These are phyloP conservation scores for Cyathus striatus DNA, from an alignment of 768 basidiomycete genomes.

Conservation along the genomic window DNA sequence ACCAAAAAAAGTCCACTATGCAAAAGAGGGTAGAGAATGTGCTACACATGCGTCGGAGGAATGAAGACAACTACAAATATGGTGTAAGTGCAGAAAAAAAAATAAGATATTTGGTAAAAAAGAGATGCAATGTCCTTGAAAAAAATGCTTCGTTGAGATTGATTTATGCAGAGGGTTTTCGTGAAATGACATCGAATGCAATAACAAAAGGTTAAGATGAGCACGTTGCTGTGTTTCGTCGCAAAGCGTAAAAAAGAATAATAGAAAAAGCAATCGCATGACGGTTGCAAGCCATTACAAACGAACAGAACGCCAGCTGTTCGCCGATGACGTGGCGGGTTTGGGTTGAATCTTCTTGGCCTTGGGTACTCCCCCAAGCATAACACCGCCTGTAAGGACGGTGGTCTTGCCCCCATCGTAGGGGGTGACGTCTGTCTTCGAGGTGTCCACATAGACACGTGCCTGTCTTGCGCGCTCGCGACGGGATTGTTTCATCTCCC, in stretches of 20 bases:
- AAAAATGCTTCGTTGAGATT: slow-evolving; percentile 8
- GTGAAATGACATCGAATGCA: slow-evolving; percentile 15
- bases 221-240: slow-evolving; percentile 9
- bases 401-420: slow-evolving; percentile 39
- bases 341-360: slow-evolving; percentile 12
- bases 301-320: slow-evolving; percentile 58
- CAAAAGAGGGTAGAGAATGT: slow-evolving; percentile 3
- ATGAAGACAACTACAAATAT: slow-evolving; percentile 8
- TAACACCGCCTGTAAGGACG: slow-evolving; percentile 38
- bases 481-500: slow-evolving; percentile 43
- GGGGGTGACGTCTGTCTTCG: slow-evolving; percentile 21
- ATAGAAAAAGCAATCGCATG: slow-evolving; percentile 2
- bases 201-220: slow-evolving; percentile 8
- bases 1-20: neutral
- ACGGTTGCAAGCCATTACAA: slow-evolving; percentile 25
- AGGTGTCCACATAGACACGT: slow-evolving; percentile 16
- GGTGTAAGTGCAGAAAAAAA: slow-evolving; percentile 7
- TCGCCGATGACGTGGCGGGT: slow-evolving; percentile 23
- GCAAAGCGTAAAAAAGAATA: neutral
- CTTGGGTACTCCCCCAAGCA: slow-evolving; percentile 25
- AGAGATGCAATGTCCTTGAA: slow-evolving; percentile 6
- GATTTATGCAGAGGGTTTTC: slow-evolving; percentile 5
- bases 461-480: slow-evolving; percentile 3
- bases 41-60: slow-evolving; percentile 1
- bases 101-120: slow-evolving; percentile 5